Conservation (phyloP, 2,329 filamentous ascomycete genomes). For the Fusarium albosuccineum region DNA sequence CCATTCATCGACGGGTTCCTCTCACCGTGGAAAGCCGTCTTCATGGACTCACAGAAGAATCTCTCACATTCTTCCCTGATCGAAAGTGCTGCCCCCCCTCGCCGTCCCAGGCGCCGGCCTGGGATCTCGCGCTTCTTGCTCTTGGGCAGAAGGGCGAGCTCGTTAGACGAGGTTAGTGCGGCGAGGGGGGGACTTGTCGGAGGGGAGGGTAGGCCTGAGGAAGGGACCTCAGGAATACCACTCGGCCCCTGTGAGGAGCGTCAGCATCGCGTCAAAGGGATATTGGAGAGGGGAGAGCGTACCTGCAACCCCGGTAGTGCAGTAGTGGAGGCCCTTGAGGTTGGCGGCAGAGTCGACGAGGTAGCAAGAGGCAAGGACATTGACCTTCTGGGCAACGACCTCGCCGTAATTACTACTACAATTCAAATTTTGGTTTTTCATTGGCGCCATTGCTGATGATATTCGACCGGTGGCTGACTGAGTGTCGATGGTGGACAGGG, state of each 20-base stretch:
- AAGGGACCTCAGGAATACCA: constrained; percentile 95
- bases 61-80: constrained; percentile 99
- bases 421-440: constrained; percentile 77
- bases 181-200: constrained; percentile 91
- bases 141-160: constrained; percentile 75
- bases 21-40: constrained; percentile 96
- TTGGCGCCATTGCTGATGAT: constrained; percentile 69
- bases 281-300: constrained; percentile 49
- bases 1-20: constrained; percentile 80
- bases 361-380: constrained; percentile 93
- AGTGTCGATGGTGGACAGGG: constrained; percentile 25
- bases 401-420: constrained; percentile 84
- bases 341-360: constrained; percentile 79
- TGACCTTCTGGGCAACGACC: constrained; percentile 73
- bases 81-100: constrained; percentile 94
- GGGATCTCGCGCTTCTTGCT: constrained; percentile 59
- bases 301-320: constrained; percentile 90
- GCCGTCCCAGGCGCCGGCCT: constrained; percentile 63
- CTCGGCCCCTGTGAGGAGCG: constrained; percentile 74
- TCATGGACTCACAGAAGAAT: constrained; percentile 98
- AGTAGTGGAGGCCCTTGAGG: constrained; percentile 92
- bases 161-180: constrained; percentile 76
- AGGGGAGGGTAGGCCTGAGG: constrained; percentile 86
- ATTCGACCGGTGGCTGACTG: constrained; percentile 42
- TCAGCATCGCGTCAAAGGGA: constrained; percentile 21